Evolutionary conservation across 1,284 basidiomycete genomes (phyloP).

Genomic region (Erythrobasidium hasegawianum): DNA sequence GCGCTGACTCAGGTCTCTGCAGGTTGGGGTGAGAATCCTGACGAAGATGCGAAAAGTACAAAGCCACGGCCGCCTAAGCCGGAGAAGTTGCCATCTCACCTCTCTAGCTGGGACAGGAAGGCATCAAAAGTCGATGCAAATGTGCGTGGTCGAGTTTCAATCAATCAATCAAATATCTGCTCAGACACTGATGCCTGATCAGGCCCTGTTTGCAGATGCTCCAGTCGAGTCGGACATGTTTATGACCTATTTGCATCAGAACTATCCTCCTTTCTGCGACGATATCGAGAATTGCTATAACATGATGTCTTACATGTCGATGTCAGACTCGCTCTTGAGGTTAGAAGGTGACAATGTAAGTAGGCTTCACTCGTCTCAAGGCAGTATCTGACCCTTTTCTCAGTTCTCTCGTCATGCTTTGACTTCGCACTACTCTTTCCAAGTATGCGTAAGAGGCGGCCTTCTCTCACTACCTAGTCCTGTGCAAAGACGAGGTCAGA

Average conservation of each 20-base stretch:
- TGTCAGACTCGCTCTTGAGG: constrained; percentile 65
- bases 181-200: background rate
- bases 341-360: constrained; percentile 65
- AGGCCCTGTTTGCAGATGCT: constrained; percentile 75
- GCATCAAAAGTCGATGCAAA: constrained; percentile 73
- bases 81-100: constrained; percentile 39
- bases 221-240: constrained; percentile 87
- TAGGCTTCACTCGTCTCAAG: constrained; percentile 27
- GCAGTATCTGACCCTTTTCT: constrained; percentile 2
- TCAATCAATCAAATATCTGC: constrained; percentile 7
- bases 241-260: constrained; percentile 87
- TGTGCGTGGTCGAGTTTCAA: too few species aligned
- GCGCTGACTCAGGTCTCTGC: too few species aligned
- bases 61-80: constrained; percentile 33
- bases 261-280: constrained; percentile 76
- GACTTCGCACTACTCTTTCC: constrained; percentile 63
- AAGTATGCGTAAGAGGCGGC: constrained; percentile 69
- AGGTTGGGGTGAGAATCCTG: constrained; percentile 46
- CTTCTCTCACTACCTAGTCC: constrained; percentile 81
- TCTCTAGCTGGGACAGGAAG: constrained; percentile 35
- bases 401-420: constrained; percentile 34
- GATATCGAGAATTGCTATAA: constrained; percentile 70
- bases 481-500: constrained; percentile 70
- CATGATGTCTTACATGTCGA: constrained; percentile 73
- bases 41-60: constrained; percentile 45